These are phyloP conservation scores for Boletus reticuloceps DNA, from an alignment of 768 basidiomycete genomes.

Conservation along the genomic window DNA sequence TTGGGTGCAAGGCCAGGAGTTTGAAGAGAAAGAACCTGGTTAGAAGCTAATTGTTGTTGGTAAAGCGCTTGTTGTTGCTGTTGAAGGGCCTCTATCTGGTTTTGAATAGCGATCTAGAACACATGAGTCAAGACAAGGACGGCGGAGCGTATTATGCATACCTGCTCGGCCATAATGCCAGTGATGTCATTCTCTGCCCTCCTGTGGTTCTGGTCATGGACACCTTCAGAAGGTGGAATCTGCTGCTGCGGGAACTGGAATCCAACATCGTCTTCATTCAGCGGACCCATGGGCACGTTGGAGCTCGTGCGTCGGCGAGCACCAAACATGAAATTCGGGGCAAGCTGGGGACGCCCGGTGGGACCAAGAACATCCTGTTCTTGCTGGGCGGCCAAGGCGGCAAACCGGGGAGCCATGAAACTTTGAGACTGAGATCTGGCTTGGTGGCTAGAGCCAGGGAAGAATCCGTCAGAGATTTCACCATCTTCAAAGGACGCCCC, in stretches of 20 bases:
- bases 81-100: slow-evolving; percentile 85
- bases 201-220: slow-evolving; percentile 44
- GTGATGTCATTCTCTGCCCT: slow-evolving; percentile 73
- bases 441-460: slow-evolving; percentile 53
- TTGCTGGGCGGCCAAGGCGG: slow-evolving; percentile 72
- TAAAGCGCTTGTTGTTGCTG: slow-evolving; percentile 89
- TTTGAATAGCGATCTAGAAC: slow-evolving; percentile 79
- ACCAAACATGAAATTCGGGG: slow-evolving; percentile 91
- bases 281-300: slow-evolving; percentile 57
- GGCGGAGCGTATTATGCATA: slow-evolving; percentile 30
- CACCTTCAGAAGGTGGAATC: slow-evolving; percentile 25
- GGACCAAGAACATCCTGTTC: slow-evolving; percentile 63
- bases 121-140: slow-evolving; percentile 5
- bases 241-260: slow-evolving; percentile 83
- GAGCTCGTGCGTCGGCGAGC: slow-evolving; percentile 53
- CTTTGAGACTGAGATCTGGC: slow-evolving; percentile 77
- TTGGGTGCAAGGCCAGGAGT: slow-evolving; percentile 70
- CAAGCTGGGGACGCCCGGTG: slow-evolving; percentile 82
- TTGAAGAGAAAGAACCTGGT: slow-evolving; percentile 78
- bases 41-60: slow-evolving; percentile 87
- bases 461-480: slow-evolving; percentile 64
- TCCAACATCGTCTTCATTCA: slow-evolving; percentile 76
- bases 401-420: slow-evolving; percentile 88
- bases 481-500: slow-evolving; percentile 66
- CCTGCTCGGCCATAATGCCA: slow-evolving; percentile 96